Evolutionary conservation across 257 asterid species (phyloP), one percentile per base, ranked within the genome.

Genomic region (Solanum bulbocastanum): DNA sequence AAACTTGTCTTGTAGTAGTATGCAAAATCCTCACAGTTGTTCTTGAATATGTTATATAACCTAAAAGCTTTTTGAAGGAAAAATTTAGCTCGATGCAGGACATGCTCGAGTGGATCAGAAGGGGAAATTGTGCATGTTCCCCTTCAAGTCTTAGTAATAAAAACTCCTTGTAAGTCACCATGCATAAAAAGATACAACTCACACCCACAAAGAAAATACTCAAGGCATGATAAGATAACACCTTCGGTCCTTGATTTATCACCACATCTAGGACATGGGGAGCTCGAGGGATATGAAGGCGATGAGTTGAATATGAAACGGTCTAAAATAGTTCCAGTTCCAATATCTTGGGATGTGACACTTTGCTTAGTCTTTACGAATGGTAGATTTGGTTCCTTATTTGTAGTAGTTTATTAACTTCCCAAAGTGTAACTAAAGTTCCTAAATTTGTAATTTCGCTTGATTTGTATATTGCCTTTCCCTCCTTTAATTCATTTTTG

Each of bases 1-100:
- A 93, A 90, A 52, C 98, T 96, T 3, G 98, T 96, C 90, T 96
- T 96, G 93, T 98, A 95, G 93, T 96, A 96, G 73, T 94, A 93
- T 1, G 98, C 93, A 8, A 96, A 93, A 87, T 96, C 99, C 91
- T 96, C 99, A 9, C 98, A 94, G 90, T 96, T 96, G 94, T 94
- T 96, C 88, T 91, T 94, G 91, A 92, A 96, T 37, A 96, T 36
- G 85, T 93, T 87, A 84, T 95, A 96, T 16, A 78, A 89, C 1
- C 99, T 98, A 85, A 95, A 95, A 58, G 95, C 98, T 22, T 95
- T 94, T 86, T 92, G 91, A 52, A 95, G 98, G 68, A 96, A 95
- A 52, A 87, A 92, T 49, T 92, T 90, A 27, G 98, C 98, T 23
- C 96, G 95, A 89, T 93, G 91, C 83, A 96, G 36, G 44, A 93